Evolutionary conservation across 352 stramenopile genomes (phyloP), one percentile per base, ranked within the genome.

Genomic region (Phytophthora palmivora): DNA sequence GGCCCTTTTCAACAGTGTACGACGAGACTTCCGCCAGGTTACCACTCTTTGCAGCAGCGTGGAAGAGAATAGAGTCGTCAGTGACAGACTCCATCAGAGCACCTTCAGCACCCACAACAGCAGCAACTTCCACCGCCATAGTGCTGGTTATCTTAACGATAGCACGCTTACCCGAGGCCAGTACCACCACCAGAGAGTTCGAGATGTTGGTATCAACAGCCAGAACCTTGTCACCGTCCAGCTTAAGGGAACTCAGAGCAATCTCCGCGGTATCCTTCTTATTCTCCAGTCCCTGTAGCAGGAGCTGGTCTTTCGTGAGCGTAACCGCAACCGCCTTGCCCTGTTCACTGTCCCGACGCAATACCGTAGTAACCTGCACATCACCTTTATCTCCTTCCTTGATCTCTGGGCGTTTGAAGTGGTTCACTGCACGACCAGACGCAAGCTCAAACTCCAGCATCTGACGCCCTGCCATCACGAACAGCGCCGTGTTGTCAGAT

Each of bases 101-200:
- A 44, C 82, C 82, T 26, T 66, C 70, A 24, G 63, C 63, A 10
- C 66, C 51, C 14, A 94, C 55, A 15, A 86, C 52, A 11, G 70
- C 61, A 44, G 63, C 56, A 7, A 87, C 66, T 32, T 85, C 48
- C 14, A 87, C 49, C 7, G 50, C 52, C 30, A 91, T 47, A 30
- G 65, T 67, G 6, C 52, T 38, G 34, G 75, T 63, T 22, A 94
- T 72, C 33, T 80, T 87, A 6, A 80, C 24, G 42, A 89, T 84
- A 33, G 81, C 76, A 26, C 76, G 79, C 68, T 87, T 83, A n/a
- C 80, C 82, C 12, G 74, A 88, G 1, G 67, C 56, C 24, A 92
- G 56, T n/a, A 58, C 37, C 19, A 85, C 44, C 6, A 92, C 79
- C 18, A 94, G 53, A 16, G 75, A 60, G 54, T 73, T 78, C 32